These are phyloP conservation scores for Podospora australis DNA, from an alignment of 495 filamentous ascomycete species.

Conservation along the genomic window DNA sequence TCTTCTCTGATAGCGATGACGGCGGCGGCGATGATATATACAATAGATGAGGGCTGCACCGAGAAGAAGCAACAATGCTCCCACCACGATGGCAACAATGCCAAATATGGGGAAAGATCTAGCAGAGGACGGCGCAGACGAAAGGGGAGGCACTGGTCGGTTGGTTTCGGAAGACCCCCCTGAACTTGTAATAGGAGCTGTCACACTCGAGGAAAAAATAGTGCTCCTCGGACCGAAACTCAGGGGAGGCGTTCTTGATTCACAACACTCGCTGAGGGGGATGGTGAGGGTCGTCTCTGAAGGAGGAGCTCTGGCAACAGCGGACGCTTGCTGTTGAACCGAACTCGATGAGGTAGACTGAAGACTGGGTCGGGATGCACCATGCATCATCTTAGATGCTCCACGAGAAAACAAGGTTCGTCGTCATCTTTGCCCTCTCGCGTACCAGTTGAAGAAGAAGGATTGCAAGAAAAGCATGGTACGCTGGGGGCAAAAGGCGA, in stretches of 20 bases:
- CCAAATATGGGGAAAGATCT: neutral
- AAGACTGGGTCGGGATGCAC: neutral
- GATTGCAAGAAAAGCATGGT: conserved; percentile 2
- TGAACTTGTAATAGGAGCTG: neutral
- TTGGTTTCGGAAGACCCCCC: neutral
- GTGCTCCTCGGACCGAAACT: neutral
- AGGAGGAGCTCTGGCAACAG: neutral
- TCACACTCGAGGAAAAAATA: neutral
- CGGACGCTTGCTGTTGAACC: neutral
- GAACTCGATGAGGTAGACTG: conserved; percentile 2
- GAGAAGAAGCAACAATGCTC: neutral
- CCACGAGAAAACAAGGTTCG: neutral
- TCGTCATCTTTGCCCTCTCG: neutral
- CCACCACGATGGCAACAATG: neutral
- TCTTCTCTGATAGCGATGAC: conserved; percentile 2
- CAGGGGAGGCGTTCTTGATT: neutral
- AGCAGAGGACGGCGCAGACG: neutral
- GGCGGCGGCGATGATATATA: neutral
- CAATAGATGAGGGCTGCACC: neutral
- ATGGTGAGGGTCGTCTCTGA: neutral
- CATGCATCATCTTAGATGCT: conserved; percentile 9
- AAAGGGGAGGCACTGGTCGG: no score
- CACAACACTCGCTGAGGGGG: neutral
- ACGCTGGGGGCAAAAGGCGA: no score
- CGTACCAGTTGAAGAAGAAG: neutral